Base-by-base conservation (phyloP, 2,329 filamentous ascomycete genomes). In the Phaeomoniella chlamydospora region DNA sequence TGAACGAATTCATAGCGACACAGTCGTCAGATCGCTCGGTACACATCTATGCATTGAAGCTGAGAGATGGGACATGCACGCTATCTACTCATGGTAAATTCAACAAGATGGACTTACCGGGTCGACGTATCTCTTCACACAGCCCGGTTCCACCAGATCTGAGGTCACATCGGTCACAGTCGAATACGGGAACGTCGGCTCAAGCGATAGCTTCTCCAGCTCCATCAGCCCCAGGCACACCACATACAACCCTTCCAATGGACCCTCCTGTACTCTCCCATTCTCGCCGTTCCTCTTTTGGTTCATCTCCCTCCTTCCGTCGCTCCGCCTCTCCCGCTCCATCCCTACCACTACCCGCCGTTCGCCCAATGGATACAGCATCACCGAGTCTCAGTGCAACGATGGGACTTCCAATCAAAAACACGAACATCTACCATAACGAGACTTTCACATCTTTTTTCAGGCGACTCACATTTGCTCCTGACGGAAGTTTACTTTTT, bases 381-480 rank as follows among this genome's bases (percentile, higher is more conserved):
- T 92, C 90, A 1, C 77, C 86, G 5, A 73, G 70, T 37, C 61
- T 76, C 13, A 70, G 72, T 39, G 62, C 69, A 18, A 64, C 59
- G 22, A 55, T 55, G 43, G 67, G 72, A 18, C 47, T 79, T 12
- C 79, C 79, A 6, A 72, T 84, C 36, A 84, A 79, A 52, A 94
- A 94, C 48, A 77, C 86, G 30, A 86, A 77, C 46, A 77, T 98
- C 32, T 98, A 98, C 54, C 86, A 86, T 32, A 96, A 94, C 49
- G 90, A 98, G 59, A 94, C 88, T 0, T 72, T 96, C 40, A 94
- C 88, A 0, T 96, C 90, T 0, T 98, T 98, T 62, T 98, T 98
- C 62, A 73, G 90, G 36, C 76, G 90, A 33, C 65, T 98, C 34
- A 87, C 88, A 0, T 98, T 98, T 53, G 86, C 92, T 1, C 88